A percentile compares a stretch with the other conserved stretches of the same genome.
These are phyloP conservation scores for Amaranthus palmeri DNA, from an alignment of 148 eudicot genomes.

Conservation along the genomic window DNA sequence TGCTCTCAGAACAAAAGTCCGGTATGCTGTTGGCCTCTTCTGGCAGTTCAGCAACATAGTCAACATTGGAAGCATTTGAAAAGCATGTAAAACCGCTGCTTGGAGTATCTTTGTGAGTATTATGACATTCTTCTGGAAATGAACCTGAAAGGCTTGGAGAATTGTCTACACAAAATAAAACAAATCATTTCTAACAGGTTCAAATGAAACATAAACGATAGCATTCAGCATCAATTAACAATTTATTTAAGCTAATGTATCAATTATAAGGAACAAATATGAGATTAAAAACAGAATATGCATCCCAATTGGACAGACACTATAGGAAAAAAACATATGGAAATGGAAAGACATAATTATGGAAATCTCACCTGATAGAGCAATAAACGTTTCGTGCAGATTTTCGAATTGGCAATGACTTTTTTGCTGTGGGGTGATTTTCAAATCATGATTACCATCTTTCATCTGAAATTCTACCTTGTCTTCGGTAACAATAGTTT, in stretches of 20 bases:
- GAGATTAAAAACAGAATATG: no score
- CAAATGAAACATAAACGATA: neutral
- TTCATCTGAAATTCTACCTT: neutral
- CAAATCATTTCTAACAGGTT: neutral
- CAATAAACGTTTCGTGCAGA: neutral
- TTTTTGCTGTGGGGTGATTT: neutral
- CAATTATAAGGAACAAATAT: no score
- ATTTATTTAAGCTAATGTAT: no score
- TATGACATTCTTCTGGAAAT: neutral
- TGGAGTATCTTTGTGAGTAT: neutral
- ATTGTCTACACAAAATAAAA: conserved; percentile 6
- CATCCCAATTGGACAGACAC: neutral
- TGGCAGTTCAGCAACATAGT: neutral
- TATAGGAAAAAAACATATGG: neutral
- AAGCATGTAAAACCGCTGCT: conserved; percentile 3
- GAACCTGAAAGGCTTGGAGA: neutral
- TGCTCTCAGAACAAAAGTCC: neutral
- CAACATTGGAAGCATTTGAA: neutral
- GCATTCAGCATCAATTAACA: neutral
- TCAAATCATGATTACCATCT: neutral
- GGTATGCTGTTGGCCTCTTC: neutral
- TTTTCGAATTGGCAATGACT: neutral
- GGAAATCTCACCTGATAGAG: conserved; percentile 7
- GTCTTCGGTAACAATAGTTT: neutral
- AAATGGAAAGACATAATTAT: neutral